phyloP scores from a whole-genome alignment of 1,284 basidiomycete genomes.

The Fomes fomentarius region DNA sequence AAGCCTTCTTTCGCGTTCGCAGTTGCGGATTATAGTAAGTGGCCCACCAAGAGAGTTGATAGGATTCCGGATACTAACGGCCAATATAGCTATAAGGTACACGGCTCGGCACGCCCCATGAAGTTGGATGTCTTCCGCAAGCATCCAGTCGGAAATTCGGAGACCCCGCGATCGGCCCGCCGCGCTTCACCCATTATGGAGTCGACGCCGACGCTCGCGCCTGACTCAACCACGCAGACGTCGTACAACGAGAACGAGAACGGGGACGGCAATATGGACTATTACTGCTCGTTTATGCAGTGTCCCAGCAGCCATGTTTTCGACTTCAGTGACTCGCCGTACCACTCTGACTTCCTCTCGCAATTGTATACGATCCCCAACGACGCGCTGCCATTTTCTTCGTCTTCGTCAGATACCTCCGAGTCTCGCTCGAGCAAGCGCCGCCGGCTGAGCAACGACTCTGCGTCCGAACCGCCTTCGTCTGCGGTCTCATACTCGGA shows the following conservation, averaged over 20 bases:
- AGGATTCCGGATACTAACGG: slow-evolving; percentile 17
- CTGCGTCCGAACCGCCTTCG: slow-evolving; percentile 54
- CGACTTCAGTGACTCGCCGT: slow-evolving; percentile 45
- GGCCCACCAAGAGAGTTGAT: slow-evolving; percentile 11
- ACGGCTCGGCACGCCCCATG: slow-evolving; percentile 82
- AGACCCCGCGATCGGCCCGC: slow-evolving; percentile 67
- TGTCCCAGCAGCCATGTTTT: slow-evolving; percentile 38
- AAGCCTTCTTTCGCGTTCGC: slow-evolving; percentile 17
- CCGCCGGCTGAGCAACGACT: slow-evolving; percentile 73
- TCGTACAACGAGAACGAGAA: slow-evolving; percentile 42
- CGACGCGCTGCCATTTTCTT: slow-evolving; percentile 54
- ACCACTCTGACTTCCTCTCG: slow-evolving; percentile 67
- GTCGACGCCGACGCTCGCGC: slow-evolving; percentile 62
- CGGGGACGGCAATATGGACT: slow-evolving; percentile 33
- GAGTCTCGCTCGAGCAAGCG: slow-evolving; percentile 62
- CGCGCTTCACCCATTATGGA: slow-evolving; percentile 67
- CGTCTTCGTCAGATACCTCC: slow-evolving; percentile 42
- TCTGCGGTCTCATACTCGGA: slow-evolving; percentile 44
- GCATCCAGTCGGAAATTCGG: slow-evolving; percentile 54
- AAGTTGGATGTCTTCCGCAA: slow-evolving; percentile 86
- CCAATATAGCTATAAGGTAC: slow-evolving; percentile 66
- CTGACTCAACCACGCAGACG: slow-evolving; percentile 63
- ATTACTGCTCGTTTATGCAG: slow-evolving; percentile 44
- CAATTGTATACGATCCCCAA: slow-evolving; percentile 45
- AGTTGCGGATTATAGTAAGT: slow-evolving; percentile 60